A percentile compares a stretch with the other conserved stretches of the same genome.
phyloP scores from a whole-genome alignment of 2,329 filamentous ascomycete species.

The Sphaerulina vaccinii region DNA sequence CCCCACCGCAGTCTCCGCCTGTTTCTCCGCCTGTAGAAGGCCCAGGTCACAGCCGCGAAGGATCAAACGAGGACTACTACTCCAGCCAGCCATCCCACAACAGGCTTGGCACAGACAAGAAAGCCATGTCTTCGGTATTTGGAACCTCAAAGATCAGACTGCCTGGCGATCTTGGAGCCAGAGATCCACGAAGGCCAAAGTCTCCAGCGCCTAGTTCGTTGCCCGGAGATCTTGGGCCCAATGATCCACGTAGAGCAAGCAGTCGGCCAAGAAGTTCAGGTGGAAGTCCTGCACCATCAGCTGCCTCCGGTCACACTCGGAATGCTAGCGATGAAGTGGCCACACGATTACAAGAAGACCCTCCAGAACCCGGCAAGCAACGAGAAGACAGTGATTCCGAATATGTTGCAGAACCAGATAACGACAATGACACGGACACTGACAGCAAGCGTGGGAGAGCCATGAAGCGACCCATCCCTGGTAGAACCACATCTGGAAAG shows the following conservation, averaged over 20 bases:
- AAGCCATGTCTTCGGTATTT: constrained; percentile 35
- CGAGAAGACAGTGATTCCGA: constrained; percentile 31
- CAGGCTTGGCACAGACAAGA: constrained; percentile 28
- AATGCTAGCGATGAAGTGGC: constrained; percentile 29
- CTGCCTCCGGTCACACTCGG: constrained; percentile 24
- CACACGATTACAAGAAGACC: constrained; percentile 31
- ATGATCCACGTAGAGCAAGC: constrained; percentile 31
- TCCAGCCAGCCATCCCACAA: constrained; percentile 31
- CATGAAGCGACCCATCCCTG: constrained; percentile 37
- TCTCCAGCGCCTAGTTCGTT: constrained; percentile 32
- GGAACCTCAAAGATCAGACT: constrained; percentile 32
- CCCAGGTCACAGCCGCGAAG: too few species aligned
- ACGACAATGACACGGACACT: constrained; percentile 37
- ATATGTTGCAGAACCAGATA: constrained; percentile 34
- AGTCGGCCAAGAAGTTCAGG: constrained; percentile 26
- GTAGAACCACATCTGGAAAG: constrained; percentile 37
- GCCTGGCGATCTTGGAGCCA: constrained; percentile 40
- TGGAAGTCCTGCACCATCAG: constrained; percentile 30
- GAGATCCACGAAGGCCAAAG: constrained; percentile 36
- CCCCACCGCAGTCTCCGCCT: constrained; percentile 30
- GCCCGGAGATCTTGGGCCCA: constrained; percentile 36
- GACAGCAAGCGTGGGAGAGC: constrained; percentile 33
- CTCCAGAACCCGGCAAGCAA: constrained; percentile 25
- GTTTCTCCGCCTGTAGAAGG: constrained; percentile 27
- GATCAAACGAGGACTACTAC: constrained; percentile 31